phyloP scores from a whole-genome alignment of 176 grass and related monocot genomes.

The Rhipidocladum racemiflorum region DNA sequence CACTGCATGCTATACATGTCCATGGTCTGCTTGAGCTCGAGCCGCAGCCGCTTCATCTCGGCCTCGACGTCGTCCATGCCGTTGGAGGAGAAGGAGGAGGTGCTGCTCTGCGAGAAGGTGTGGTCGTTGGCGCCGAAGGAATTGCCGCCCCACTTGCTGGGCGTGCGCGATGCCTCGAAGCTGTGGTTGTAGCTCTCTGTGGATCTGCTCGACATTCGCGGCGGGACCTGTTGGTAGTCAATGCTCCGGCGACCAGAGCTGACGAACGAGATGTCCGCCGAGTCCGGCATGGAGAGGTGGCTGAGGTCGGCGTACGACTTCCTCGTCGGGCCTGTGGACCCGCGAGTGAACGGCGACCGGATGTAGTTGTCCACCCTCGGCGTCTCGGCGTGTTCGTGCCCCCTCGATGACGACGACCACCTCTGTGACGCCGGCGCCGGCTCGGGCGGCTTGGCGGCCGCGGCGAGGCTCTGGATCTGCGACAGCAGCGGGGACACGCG shows the following conservation, averaged over 20 bases:
- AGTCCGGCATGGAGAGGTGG: constrained; percentile 54
- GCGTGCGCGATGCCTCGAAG: constrained; percentile 72
- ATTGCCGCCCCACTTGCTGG: constrained; percentile 48
- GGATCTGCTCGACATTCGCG: constrained; percentile 60
- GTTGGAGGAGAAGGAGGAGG: constrained; percentile 60
- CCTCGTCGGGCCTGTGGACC: constrained; percentile 1
- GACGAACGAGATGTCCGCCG: constrained; percentile 82
- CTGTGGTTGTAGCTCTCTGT: constrained; percentile 65
- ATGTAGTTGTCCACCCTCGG: constrained; percentile 32
- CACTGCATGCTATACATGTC: constrained; percentile 98
- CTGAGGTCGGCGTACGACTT: constrained; percentile 53
- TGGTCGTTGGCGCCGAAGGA: constrained; percentile 45
- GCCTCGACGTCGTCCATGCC: constrained; percentile 82
- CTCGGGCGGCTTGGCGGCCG: neutral
- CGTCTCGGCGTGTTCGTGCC: constrained; percentile 31
- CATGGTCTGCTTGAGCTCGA: constrained; percentile 94
- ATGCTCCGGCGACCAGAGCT: constrained; percentile 66
- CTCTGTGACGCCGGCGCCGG: constrained; percentile 14
- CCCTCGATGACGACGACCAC: constrained; percentile 34
- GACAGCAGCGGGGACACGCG: constrained; percentile 57
- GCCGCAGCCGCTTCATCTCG: constrained; percentile 78
- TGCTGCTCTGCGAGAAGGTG: constrained; percentile 68
- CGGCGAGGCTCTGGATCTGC: constrained; percentile 33
- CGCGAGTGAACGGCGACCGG: constrained; percentile 70
- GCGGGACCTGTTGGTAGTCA: constrained; percentile 42